Conservation (phyloP, 306 rosid genomes). For the Vigna mungo region DNA sequence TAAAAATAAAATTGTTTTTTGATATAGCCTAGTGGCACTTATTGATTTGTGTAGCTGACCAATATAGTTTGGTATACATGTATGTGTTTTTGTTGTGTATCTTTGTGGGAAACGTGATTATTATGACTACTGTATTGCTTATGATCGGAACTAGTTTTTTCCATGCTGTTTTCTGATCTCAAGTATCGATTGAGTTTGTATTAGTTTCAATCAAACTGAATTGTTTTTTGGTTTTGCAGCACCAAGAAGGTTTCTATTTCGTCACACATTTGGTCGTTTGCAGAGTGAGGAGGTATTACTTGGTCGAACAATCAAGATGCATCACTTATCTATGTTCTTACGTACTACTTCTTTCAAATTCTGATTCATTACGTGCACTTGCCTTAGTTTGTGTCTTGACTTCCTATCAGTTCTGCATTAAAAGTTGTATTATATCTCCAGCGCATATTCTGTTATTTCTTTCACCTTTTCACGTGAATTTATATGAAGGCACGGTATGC, state of each 20-base stretch:
- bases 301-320: constrained; percentile 32
- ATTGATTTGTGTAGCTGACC: constrained; percentile 13
- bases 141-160: constrained; percentile 12
- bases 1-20: neutral
- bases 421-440: constrained; percentile 21
- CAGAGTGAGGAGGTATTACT: constrained; percentile 83
- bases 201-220: constrained; percentile 21
- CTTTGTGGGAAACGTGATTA: constrained; percentile 28
- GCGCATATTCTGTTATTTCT: constrained; percentile 33
- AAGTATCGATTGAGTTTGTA: constrained; percentile 18
- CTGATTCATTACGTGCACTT: constrained; percentile 24
- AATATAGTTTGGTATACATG: neutral
- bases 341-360: constrained; percentile 19
- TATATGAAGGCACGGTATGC: constrained; percentile 71
- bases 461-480: constrained; percentile 36
- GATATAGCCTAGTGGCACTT: neutral
- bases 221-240: constrained; percentile 52
- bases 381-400: constrained; percentile 34
- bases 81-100: neutral
- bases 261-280: constrained; percentile 82
- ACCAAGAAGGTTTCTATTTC: constrained; percentile 90
- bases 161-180: constrained; percentile 13
- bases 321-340: constrained; percentile 16
- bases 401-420: constrained; percentile 14
- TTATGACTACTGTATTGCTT: neutral